Percentiles rank a stretch among this genome's conserved stretches.
phyloP scores from a whole-genome alignment of 805 yeast genomes.

The Kregervanrija delftensis region DNA sequence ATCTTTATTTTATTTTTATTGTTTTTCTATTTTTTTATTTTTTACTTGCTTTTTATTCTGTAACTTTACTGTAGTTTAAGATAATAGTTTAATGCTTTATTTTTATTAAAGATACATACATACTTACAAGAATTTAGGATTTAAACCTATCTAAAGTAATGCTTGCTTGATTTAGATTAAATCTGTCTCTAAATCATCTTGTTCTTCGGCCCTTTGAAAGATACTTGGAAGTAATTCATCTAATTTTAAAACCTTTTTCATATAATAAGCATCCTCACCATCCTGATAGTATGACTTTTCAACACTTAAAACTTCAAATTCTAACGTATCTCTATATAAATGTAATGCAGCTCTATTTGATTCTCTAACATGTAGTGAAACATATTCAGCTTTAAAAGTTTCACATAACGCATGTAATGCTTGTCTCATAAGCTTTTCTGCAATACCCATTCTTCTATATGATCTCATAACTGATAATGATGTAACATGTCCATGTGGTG shows the following conservation, averaged over 20 bases:
- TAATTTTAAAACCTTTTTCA: constrained; percentile 64
- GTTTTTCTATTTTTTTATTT: not conserved
- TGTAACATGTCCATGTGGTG: constrained; percentile 89
- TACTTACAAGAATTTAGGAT: not conserved
- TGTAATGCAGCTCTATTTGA: constrained; percentile 92
- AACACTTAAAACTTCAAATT: constrained; percentile 74
- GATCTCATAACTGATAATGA: constrained; percentile 93
- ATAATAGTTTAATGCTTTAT: no score
- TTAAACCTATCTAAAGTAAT: not conserved
- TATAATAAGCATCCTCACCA: constrained; percentile 95
- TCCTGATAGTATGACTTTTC: constrained; percentile 92
- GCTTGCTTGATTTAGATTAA: constrained; percentile 22
- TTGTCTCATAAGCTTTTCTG: constrained; percentile 86
- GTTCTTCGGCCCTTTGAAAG: constrained; percentile 40
- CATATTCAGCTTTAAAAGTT: constrained; percentile 73
- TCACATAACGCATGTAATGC: constrained; percentile 70
- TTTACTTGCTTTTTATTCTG: not conserved
- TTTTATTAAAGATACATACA: not conserved
- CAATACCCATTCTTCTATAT: constrained; percentile 91
- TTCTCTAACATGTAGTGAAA: constrained; percentile 87
- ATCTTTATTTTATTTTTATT: not conserved
- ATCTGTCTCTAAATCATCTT: constrained; percentile 52
- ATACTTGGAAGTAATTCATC: constrained; percentile 56
- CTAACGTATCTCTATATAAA: constrained; percentile 77
- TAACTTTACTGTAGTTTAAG: no score